Percentiles rank a stretch among this genome's conserved stretches.
Evolutionary conservation across 352 stramenopile species (phyloP).

Genomic region (Globisporangium barbulae): DNA sequence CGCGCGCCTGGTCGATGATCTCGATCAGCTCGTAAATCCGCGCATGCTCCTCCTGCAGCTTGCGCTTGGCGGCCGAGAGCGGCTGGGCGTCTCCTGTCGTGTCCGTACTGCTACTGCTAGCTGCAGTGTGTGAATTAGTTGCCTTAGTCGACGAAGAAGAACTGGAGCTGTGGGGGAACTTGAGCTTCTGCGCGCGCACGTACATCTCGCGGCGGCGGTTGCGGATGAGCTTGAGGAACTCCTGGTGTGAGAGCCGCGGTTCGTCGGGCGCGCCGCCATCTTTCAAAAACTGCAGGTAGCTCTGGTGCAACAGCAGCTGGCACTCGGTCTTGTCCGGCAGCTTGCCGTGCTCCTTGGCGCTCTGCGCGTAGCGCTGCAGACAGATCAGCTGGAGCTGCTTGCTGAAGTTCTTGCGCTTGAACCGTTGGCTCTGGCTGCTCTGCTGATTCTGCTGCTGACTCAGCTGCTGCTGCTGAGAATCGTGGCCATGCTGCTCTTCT

Average conservation of each 20-base stretch:
- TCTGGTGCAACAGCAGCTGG: slow-evolving; percentile 45
- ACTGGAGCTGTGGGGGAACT: not conserved
- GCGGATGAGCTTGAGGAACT: slow-evolving; percentile 72
- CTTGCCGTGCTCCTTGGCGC: slow-evolving; percentile 26
- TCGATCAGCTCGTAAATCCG: slow-evolving; percentile 63
- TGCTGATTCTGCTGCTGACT: slow-evolving; percentile 14
- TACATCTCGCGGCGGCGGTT: slow-evolving; percentile 65
- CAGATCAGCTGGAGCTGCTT: slow-evolving; percentile 62
- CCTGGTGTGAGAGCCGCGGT: slow-evolving; percentile 38
- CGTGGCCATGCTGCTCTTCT: slow-evolving; percentile 1
- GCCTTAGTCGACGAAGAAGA: not conserved
- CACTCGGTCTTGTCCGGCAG: slow-evolving; percentile 51
- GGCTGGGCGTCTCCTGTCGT: not conserved
- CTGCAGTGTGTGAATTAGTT: not conserved
- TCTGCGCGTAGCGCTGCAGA: slow-evolving; percentile 53
- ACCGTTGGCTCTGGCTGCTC: slow-evolving; percentile 20
- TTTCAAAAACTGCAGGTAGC: slow-evolving; percentile 51
- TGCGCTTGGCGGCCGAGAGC: slow-evolving; percentile 43
- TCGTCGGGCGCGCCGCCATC: slow-evolving; percentile 46
- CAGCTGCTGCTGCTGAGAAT: not conserved
- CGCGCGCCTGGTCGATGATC: slow-evolving; percentile 51
- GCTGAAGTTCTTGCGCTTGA: slow-evolving; percentile 73
- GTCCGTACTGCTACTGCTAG: slow-evolving; percentile 2
- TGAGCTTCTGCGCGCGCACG: slow-evolving; percentile 26
- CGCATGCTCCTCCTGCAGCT: slow-evolving; percentile 42